Conservation (phyloP, 192 early-diverging fungal species). For the Kickxella alabastrina region DNA sequence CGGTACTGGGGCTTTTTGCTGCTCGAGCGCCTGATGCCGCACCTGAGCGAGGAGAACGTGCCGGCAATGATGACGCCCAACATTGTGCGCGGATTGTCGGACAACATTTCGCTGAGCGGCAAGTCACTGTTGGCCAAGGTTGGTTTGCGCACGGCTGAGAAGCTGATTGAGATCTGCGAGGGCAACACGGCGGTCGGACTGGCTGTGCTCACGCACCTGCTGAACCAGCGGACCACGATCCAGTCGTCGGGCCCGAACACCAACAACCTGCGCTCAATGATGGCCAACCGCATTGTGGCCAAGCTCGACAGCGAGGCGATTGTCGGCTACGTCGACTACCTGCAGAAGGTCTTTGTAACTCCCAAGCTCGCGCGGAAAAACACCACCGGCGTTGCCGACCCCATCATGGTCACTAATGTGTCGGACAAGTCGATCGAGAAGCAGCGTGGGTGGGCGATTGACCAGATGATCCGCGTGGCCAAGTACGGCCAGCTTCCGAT, state of each 20-base stretch:
- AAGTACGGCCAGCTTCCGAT: conserved; percentile 71
- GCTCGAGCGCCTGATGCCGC: conserved; percentile 56
- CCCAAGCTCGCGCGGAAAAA: conserved; percentile 27
- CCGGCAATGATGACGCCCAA: conserved; percentile 60
- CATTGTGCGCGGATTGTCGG: conserved; percentile 82
- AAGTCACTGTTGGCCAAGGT: conserved; percentile 74
- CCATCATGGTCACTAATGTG: conserved; percentile 24
- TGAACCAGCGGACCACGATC: conserved; percentile 63
- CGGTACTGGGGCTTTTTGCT: conserved; percentile 89
- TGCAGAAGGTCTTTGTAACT: conserved; percentile 65
- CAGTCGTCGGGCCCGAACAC: conserved; percentile 59
- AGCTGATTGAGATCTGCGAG: conserved; percentile 54
- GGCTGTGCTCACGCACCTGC: conserved; percentile 74
- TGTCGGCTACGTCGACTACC: conserved; percentile 65
- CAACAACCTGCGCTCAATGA: conserved; percentile 65
- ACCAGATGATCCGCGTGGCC: conserved; percentile 77
- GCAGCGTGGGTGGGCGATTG: conserved; percentile 73
- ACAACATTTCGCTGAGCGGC: conserved; percentile 72
- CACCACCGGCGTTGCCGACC: conserved; percentile 28
- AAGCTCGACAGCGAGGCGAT: conserved; percentile 67
- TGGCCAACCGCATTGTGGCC: conserved; percentile 71
- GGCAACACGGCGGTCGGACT: conserved; percentile 68
- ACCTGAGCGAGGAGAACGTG: conserved; percentile 37
- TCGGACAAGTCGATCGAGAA: conserved; percentile 39
- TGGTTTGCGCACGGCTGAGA: conserved; percentile 50